Conservation (phyloP, 1,139 yeast species). For the Kodamaea alishanica region DNA sequence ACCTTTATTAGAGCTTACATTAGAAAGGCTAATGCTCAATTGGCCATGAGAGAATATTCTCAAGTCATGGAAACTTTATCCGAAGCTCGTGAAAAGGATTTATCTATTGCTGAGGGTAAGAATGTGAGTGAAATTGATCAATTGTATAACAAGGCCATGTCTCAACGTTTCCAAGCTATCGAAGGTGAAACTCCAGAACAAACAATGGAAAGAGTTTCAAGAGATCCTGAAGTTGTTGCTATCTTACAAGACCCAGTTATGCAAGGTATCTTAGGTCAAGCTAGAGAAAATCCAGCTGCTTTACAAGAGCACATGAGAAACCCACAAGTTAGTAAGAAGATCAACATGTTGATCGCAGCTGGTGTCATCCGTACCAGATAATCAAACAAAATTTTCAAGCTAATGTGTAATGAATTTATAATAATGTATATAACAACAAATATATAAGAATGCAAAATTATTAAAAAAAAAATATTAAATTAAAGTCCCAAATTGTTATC, state of each 20-base stretch:
- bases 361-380: constrained; percentile 94
- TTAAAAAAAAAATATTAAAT: constrained; percentile 1
- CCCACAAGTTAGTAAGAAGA: constrained; percentile 87
- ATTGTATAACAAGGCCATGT: constrained; percentile 70
- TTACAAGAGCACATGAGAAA: constrained; percentile 96
- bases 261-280: constrained; percentile 94
- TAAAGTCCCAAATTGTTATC: constrained; percentile 31
- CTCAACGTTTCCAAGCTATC: constrained; percentile 72
- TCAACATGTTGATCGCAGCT: constrained; percentile 88
- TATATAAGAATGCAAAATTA: constrained; percentile 1
- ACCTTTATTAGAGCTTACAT: constrained; percentile 89
- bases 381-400: constrained; percentile 6
- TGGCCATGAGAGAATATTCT: constrained; percentile 85
- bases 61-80: constrained; percentile 79
- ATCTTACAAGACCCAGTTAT: constrained; percentile 95
- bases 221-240: constrained; percentile 90
- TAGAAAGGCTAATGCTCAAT: constrained; percentile 92
- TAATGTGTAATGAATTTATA: constrained; percentile 3
- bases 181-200: constrained; percentile 95
- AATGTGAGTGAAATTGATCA: constrained; percentile 78
- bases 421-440: constrained; percentile 2
- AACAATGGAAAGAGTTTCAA: constrained; percentile 83
- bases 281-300: constrained; percentile 94
- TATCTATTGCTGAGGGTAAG: constrained; percentile 52
- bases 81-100: constrained; percentile 72